Evolutionary conservation across 1,139 yeast species (phyloP), one percentile per base, ranked within the genome.

Genomic region (Hyphopichia fennica): DNA sequence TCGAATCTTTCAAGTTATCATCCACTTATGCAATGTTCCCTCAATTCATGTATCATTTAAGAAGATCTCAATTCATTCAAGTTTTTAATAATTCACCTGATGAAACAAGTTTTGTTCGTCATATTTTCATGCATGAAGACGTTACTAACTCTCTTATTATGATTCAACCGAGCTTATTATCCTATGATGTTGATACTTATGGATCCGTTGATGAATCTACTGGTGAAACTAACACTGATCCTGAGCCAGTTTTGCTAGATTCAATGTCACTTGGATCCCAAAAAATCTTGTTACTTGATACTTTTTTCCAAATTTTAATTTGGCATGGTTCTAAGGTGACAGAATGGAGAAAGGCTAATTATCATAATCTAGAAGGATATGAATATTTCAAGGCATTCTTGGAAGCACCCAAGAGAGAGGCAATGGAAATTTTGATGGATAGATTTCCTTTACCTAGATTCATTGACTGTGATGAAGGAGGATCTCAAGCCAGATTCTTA

Each of bases 11-110:
- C 71, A 74, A 91, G 53, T 71, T 93, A 46, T 77, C 95, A 0
- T 84, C 83, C 45, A 79, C 84, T 54, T 91, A 86, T 64, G 83
- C 95, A 20, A 69, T 90, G 62, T 72, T 83, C 44, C 93, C 93
- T 1, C 93, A 85, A 56, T 86, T 84, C 57, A 66, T 85, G 57
- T 86, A 79, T 61, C 90, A 85, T 60, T 68, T 86, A 50, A 69
- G 91, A 55, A 69, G 93, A 44, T 82, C 89, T 2, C 86, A 79
- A 41, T 81, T 85, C 52, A 69, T 85, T 27, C 83, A 81, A 54
- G 83, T 84, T 25, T 86, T 86, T 64, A 83, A 83, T 59, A 82
- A 81, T 52, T 85, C 93, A 0, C 95, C 95, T 0, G 95, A 86
- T 63, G 95, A 86, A 60, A 82, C 90, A 2, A 74, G 83, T 31